These are phyloP conservation scores for Onygena corvina DNA, from an alignment of 2,329 filamentous ascomycete species.

Conservation along the genomic window DNA sequence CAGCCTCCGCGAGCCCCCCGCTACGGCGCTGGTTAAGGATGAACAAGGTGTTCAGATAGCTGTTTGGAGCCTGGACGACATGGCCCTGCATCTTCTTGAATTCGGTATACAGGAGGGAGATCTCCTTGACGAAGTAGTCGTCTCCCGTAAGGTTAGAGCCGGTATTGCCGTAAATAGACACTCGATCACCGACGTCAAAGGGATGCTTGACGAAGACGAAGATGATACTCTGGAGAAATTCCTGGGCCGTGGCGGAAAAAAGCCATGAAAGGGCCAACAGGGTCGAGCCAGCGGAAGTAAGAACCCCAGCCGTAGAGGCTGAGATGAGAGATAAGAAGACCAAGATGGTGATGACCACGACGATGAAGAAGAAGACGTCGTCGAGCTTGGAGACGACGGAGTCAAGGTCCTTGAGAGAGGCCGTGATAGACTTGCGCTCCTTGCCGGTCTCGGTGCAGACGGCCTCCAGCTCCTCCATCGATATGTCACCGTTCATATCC, in stretches of 20 bases:
- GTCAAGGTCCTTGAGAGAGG: slow-evolving; percentile 87
- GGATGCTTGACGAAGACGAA: slow-evolving; percentile 93
- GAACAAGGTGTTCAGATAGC: slow-evolving; percentile 80
- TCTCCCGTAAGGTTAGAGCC: slow-evolving; percentile 68
- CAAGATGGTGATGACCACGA: slow-evolving; percentile 65
- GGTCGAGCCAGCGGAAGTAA: slow-evolving; percentile 79
- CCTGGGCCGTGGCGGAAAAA: slow-evolving; percentile 82
- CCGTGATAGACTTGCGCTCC: slow-evolving; percentile 89
- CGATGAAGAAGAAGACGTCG: slow-evolving; percentile 77
- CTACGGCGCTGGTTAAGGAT: slow-evolving; percentile 91
- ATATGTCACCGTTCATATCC: slow-evolving; percentile 92
- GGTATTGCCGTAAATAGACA: slow-evolving; percentile 82
- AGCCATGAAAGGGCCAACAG: slow-evolving; percentile 88
- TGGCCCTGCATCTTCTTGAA: slow-evolving; percentile 99
- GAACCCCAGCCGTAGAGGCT: slow-evolving; percentile 72
- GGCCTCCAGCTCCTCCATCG: slow-evolving; percentile 84
- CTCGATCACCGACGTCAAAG: slow-evolving; percentile 88
- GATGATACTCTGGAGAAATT: slow-evolving; percentile 80
- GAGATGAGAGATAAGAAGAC: slow-evolving; percentile 86
- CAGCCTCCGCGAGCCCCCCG: slow-evolving; percentile 72
- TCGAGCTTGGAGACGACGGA: slow-evolving; percentile 86
- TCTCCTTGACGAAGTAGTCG: slow-evolving; percentile 93
- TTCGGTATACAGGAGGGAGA: slow-evolving; percentile 84
- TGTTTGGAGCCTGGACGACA: slow-evolving; percentile 91
- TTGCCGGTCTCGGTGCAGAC: slow-evolving; percentile 90